Evolutionary conservation across 805 yeast species (phyloP).

Genomic region (Ascoidea asiatica): DNA sequence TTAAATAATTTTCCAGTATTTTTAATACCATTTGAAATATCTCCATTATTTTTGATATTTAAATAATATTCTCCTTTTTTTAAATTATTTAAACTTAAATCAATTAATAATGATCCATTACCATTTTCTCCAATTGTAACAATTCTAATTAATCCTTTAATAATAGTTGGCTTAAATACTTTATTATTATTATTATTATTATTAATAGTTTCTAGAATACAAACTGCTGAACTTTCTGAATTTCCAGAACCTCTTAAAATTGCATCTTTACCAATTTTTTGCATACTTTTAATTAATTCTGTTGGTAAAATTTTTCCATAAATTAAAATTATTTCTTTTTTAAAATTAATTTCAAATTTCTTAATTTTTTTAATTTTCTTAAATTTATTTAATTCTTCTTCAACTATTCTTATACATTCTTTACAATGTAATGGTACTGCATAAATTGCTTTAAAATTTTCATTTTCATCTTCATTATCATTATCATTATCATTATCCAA

Average conservation of each 20-base stretch:
- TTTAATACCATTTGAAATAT: slow-evolving; percentile 60
- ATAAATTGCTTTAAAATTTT: slow-evolving; percentile 48
- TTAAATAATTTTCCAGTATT: slow-evolving; percentile 44
- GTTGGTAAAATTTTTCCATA: too few relatives aligned
- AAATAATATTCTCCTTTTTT: slow-evolving; percentile 53
- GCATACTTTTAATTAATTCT: slow-evolving; percentile 57
- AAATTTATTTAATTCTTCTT: slow-evolving; percentile 36
- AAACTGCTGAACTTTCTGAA: slow-evolving; percentile 82
- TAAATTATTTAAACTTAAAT: slow-evolving; percentile 66
- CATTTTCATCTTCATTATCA: too few relatives aligned
- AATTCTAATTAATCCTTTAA: slow-evolving; percentile 78
- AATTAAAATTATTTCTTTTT: slow-evolving; percentile 49
- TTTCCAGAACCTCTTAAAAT: slow-evolving; percentile 85
- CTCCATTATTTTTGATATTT: slow-evolving; percentile 55
- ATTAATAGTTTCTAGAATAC: slow-evolving; percentile 67
- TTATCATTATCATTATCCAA: too few relatives aligned
- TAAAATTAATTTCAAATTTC: slow-evolving; percentile 41
- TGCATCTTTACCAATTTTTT: slow-evolving; percentile 72
- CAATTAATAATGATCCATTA: slow-evolving; percentile 43
- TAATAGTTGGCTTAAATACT: too few relatives aligned
- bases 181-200: slow-evolving; percentile 20
- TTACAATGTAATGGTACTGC: slow-evolving; percentile 80
- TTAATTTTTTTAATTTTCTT: slow-evolving; percentile 37
- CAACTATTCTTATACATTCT: slow-evolving; percentile 51
- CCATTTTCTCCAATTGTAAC: slow-evolving; percentile 55